Evolutionary conservation across 192 early-diverging fungal species (phyloP).

Genomic region (Glomus cerebriforme): DNA sequence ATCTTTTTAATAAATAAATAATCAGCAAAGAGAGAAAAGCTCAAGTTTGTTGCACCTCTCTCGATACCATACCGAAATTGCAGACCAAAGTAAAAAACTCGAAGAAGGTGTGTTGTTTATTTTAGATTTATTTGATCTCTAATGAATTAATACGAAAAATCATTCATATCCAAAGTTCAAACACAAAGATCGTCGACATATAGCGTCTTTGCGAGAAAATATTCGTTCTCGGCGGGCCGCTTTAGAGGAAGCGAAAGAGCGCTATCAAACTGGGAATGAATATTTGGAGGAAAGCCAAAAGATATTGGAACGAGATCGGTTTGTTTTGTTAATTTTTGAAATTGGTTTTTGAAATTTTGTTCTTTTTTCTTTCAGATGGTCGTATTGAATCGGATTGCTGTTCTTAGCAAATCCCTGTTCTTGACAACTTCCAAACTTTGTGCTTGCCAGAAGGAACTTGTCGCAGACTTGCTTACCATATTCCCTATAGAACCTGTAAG

Average conservation of each 20-base stretch:
- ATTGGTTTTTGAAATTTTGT: conserved; percentile 35
- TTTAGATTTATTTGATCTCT: background rate
- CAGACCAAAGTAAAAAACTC: conserved; percentile 42
- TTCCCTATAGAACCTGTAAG: conserved; percentile 56
- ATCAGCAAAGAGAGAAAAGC: conserved; percentile 43
- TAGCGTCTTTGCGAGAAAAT: conserved; percentile 34
- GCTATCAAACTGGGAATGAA: conserved; percentile 44
- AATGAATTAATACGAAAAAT: background rate
- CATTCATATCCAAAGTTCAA: background rate
- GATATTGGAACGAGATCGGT: conserved; percentile 49
- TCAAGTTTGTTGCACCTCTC: conserved; percentile 38
- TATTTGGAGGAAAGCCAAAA: conserved; percentile 49
- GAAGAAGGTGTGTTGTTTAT: conserved; percentile 30
- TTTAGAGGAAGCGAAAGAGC: conserved; percentile 40
- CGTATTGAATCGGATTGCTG: conserved; percentile 34
- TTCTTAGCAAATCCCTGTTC: conserved; percentile 29
- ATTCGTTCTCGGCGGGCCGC: conserved; percentile 39
- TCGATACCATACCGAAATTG: conserved; percentile 43
- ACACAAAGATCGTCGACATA: conserved; percentile 38
- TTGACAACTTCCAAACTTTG: conserved; percentile 33
- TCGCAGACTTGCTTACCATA: conserved; percentile 60
- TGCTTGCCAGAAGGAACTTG: conserved; percentile 49
- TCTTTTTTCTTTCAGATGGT: conserved; percentile 31
- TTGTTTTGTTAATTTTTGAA: conserved; percentile 35
- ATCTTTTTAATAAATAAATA: background rate